Percentiles rank a stretch among this genome's conserved stretches.
phyloP scores from a whole-genome alignment of 2,329 filamentous ascomycete genomes.

The Fusarium haematococcum region DNA sequence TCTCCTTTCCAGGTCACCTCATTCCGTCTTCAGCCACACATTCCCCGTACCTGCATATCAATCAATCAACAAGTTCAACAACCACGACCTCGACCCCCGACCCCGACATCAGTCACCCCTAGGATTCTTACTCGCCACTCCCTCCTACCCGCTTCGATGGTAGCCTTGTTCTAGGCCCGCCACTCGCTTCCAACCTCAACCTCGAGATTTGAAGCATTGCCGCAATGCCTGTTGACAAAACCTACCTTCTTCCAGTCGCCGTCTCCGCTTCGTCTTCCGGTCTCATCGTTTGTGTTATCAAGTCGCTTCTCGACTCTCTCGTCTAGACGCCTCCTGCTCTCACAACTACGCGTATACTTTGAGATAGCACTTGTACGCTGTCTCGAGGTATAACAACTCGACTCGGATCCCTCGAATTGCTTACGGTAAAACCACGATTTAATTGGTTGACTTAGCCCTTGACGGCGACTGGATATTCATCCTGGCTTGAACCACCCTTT shows the following conservation, averaged over 20 bases:
- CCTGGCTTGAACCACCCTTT: conserved; percentile 48
- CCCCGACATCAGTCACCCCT: conserved; percentile 2
- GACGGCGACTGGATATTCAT: conserved; percentile 66
- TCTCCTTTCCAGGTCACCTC: conserved; percentile 38
- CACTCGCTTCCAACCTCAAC: conserved; percentile 41
- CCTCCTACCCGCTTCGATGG: conserved; percentile 45
- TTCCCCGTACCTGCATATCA: conserved; percentile 47
- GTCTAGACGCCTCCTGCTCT: conserved; percentile 58
- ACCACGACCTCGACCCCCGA: conserved; percentile 19
- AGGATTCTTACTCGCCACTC: conserved; percentile 12
- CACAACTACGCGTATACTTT: conserved; percentile 57
- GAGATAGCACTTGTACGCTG: conserved; percentile 50
- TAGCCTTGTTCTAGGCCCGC: conserved; percentile 50
- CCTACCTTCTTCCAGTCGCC: conserved; percentile 68
- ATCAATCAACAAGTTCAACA: conserved; percentile 25
- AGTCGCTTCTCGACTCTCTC: conserved; percentile 53
- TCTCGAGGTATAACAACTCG: conserved; percentile 55
- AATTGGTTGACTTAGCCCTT: conserved; percentile 62
- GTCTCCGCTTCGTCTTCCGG: conserved; percentile 71
- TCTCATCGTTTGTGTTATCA: conserved; percentile 67
- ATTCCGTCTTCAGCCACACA: conserved; percentile 40
- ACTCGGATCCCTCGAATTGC: conserved; percentile 51
- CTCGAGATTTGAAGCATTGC: conserved; percentile 49
- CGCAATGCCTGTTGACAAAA: conserved; percentile 71
- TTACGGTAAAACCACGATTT: conserved; percentile 55